Base-by-base conservation (phyloP, 1,284 basidiomycete species). In the Ganoderma sp. region DNA sequence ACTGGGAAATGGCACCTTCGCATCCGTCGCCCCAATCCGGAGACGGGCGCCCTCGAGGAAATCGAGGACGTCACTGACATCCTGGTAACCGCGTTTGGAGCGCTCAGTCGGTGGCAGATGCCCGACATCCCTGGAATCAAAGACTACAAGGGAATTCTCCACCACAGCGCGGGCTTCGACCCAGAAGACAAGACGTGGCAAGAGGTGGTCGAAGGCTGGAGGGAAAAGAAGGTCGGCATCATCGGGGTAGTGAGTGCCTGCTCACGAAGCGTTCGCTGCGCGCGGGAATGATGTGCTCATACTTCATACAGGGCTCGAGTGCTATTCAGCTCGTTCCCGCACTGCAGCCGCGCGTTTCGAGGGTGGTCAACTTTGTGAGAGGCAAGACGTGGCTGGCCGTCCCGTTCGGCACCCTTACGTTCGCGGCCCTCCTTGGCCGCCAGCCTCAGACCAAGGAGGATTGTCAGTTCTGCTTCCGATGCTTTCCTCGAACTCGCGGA, bases 271-370 rank as follows among this genome's bases (percentile, higher is more conserved):
- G 37, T 25, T 25, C 28, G 15, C 34, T 15, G 48, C 37, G 9
- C 10, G 12, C 22, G 48, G 22, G 22, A 22, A 52, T 22, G 22
- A 14, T 39, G 9, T 43, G 41, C 25, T 57, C 25, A 64, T 41
- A 57, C 14, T 28, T 50, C 48, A 25, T 52, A 52, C 22, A 88
- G 88, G 88, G 89, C 1, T 89, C 88, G 0, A 87, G 87, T n/a
- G 87, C 86, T 1, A 83, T 90, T 32, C 90, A 91, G 73, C 84
- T 90, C 15, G 85, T 90, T 0, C 82, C 89, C 0, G 82, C 87
- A 1, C 77, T 90, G 12, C 88, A 89, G 71, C 82, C 85, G 1
- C 81, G 81, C 66, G 88, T 88, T 6, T 76, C 78, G 62, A 81
- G 83, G 67, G 67, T 91, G 34, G 78, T 80, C 50, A 88, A 89